Percentiles rank a stretch among this genome's conserved stretches.
phyloP scores from a whole-genome alignment of 345 rosid species.

The Erucastrum elatum region DNA sequence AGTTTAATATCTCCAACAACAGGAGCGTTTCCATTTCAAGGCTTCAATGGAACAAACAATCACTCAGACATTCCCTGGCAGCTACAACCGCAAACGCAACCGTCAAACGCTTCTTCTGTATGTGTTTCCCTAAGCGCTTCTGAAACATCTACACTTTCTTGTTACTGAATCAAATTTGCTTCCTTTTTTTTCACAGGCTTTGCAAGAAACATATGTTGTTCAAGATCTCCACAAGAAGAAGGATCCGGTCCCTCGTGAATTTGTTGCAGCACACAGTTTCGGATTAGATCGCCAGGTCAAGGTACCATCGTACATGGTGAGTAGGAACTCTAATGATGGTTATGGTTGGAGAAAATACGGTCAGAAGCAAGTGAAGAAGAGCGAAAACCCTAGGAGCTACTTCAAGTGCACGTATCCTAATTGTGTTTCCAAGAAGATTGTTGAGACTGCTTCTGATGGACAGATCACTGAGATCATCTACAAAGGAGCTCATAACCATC shows the following conservation, averaged over 20 bases:
- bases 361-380: slow-evolving; percentile 93
- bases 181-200: slow-evolving; percentile 37
- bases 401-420: slow-evolving; percentile 89
- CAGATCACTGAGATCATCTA: slow-evolving; percentile 95
- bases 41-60: slow-evolving; percentile 55
- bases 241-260: slow-evolving; percentile 48
- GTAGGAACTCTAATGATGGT: slow-evolving; percentile 78
- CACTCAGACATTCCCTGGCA: slow-evolving; percentile 62
- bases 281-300: slow-evolving; percentile 33
- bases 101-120: slow-evolving; percentile 40
- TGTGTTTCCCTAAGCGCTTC: slow-evolving; percentile 22
- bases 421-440: slow-evolving; percentile 92
- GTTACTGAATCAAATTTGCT: not conserved
- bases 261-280: slow-evolving; percentile 43
- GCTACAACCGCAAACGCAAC: slow-evolving; percentile 29
- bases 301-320: slow-evolving; percentile 45
- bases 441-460: slow-evolving; percentile 85
- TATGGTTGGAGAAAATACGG: slow-evolving; percentile 98
- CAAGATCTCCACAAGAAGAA: slow-evolving; percentile 41
- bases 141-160: slow-evolving; percentile 40
- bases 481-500: slow-evolving; percentile 95
- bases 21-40: slow-evolving; percentile 68
- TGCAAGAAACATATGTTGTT: slow-evolving; percentile 50
- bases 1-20: slow-evolving; percentile 91
- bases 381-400: slow-evolving; percentile 95